Evolutionary conservation across 257 asterid genomes (phyloP).

Genomic region (Cruciata laevipes): DNA sequence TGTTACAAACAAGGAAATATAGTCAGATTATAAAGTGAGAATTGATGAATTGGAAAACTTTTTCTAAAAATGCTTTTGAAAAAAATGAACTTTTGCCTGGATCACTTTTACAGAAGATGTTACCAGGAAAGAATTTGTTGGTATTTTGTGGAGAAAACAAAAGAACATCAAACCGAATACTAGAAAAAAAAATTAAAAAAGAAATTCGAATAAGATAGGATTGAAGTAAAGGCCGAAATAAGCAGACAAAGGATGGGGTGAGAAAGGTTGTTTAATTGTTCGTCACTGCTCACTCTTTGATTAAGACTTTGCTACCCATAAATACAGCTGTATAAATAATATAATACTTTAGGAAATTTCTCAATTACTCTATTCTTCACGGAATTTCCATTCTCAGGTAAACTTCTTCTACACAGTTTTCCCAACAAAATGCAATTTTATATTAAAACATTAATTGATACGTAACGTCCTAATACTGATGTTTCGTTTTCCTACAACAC

Average conservation of each 20-base stretch:
- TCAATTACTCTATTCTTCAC: too few species aligned
- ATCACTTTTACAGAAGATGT: neutral
- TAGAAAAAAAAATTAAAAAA: too few species aligned
- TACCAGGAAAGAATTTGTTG: neutral
- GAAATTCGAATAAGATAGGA: neutral
- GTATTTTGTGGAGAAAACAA: neutral
- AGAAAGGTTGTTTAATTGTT: neutral
- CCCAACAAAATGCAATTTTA: too few species aligned
- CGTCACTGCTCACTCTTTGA: neutral
- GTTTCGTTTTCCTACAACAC: too few species aligned
- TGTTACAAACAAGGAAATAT: too few species aligned
- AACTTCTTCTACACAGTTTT: too few species aligned
- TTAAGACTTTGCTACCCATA: neutral
- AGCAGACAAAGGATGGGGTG: neutral
- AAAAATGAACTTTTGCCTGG: neutral
- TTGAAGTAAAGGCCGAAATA: neutral
- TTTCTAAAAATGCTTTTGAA: too few species aligned
- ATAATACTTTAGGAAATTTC: too few species aligned
- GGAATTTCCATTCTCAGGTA: too few species aligned
- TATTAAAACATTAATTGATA: too few species aligned
- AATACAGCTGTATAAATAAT: neutral
- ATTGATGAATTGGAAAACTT: neutral
- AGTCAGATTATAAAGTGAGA: too few species aligned
- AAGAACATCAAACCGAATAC: neutral
- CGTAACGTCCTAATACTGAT: too few species aligned